A percentile compares a stretch with the other conserved stretches of the same genome.
Evolutionary conservation across 805 yeast genomes (phyloP).

Genomic region (Candida andamanensis): DNA sequence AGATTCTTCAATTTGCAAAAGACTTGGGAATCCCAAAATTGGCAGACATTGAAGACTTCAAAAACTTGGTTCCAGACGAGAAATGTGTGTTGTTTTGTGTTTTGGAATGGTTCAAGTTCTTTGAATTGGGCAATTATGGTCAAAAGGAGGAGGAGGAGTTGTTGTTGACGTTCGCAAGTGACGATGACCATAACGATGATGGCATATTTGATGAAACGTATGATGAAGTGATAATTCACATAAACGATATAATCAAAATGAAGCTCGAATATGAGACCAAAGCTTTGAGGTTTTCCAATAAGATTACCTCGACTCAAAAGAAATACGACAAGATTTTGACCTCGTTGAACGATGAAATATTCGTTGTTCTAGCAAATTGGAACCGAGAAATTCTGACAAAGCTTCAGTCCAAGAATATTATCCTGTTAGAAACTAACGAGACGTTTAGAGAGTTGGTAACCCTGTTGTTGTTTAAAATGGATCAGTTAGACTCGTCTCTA

Average conservation of each 20-base stretch:
- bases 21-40: slow-evolving; percentile 46
- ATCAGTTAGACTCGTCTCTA: neutral
- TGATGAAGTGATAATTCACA: slow-evolving; percentile 10
- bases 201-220: slow-evolving; percentile 1
- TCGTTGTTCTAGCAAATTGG: slow-evolving; percentile 4
- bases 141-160: slow-evolving; percentile 1
- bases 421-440: neutral
- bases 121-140: slow-evolving; percentile 17
- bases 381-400: neutral
- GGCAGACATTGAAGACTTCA: slow-evolving; percentile 52
- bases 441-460: slow-evolving; percentile 1
- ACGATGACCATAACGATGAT: neutral
- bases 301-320: slow-evolving; percentile 13
- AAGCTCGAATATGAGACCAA: slow-evolving; percentile 29
- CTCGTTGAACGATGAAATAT: slow-evolving; percentile 2
- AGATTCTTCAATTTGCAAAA: slow-evolving; percentile 40
- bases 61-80: slow-evolving; percentile 50
- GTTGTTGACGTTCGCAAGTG: too few species aligned
- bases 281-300: slow-evolving; percentile 24
- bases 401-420: neutral
- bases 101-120: slow-evolving; percentile 51
- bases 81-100: slow-evolving; percentile 54
- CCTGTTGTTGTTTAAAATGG: slow-evolving; percentile 2
- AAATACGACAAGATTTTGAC: neutral
- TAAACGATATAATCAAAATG: slow-evolving; percentile 13